phyloP scores from a whole-genome alignment of 176 grass and related monocot genomes.

The Oropetium thomaeum region DNA sequence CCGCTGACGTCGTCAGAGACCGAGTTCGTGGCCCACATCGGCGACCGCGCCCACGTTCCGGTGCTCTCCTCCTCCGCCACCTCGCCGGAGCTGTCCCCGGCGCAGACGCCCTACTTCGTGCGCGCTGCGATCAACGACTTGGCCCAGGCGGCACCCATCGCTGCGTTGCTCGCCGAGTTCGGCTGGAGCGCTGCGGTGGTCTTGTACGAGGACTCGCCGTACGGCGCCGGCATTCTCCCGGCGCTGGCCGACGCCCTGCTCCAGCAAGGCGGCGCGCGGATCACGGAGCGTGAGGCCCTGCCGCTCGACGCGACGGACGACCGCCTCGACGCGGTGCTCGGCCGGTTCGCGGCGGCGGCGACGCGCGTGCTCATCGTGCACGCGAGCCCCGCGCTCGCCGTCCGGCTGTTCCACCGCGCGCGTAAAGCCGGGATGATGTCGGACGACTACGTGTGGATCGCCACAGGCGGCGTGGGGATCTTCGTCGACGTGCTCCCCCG shows the following conservation, averaged over 20 bases:
- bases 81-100: slow-evolving; percentile 37
- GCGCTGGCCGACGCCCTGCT: slow-evolving; percentile 53
- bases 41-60: slow-evolving; percentile 56
- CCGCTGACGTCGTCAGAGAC: slow-evolving; percentile 31
- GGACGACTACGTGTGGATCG: slow-evolving; percentile 50
- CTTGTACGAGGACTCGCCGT: slow-evolving; percentile 64
- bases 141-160: slow-evolving; percentile 49
- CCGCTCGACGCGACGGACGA: not conserved
- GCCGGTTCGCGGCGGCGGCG: slow-evolving; percentile 42
- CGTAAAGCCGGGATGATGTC: slow-evolving; percentile 41
- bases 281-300: slow-evolving; percentile 37
- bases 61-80: slow-evolving; percentile 63
- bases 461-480: slow-evolving; percentile 33
- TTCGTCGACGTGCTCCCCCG: slow-evolving; percentile 2
- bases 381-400: not conserved
- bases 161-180: slow-evolving; percentile 41
- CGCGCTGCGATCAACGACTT: slow-evolving; percentile 56
- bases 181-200: slow-evolving; percentile 36
- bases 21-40: slow-evolving; percentile 48
- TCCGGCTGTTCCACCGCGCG: slow-evolving; percentile 41
- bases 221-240: slow-evolving; percentile 49
- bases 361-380: slow-evolving; percentile 78
- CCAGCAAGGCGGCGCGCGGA: slow-evolving; percentile 1
- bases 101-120: slow-evolving; percentile 61
- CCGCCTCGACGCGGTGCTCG: slow-evolving; percentile 29